Evolutionary conservation across 2,329 filamentous ascomycete genomes (phyloP).

Genomic region (Fusarium sp.): DNA sequence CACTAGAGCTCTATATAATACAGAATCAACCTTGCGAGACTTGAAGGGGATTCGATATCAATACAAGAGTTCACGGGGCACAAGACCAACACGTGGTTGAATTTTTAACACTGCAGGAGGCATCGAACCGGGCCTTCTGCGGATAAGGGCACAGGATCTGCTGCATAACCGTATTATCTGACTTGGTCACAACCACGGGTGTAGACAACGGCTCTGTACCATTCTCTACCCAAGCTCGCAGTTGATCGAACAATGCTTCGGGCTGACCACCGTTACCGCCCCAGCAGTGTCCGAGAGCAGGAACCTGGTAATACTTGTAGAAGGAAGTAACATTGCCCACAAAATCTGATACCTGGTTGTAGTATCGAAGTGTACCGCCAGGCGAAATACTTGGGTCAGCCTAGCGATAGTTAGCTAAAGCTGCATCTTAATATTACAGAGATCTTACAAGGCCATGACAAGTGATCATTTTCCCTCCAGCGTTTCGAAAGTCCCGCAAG

Average conservation of each 20-base stretch:
- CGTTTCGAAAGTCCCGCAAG: slow-evolving; percentile 18
- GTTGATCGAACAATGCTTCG: slow-evolving; percentile 37
- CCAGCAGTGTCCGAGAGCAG: slow-evolving; percentile 50
- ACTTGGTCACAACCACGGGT: not conserved
- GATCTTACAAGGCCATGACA: slow-evolving; percentile 31
- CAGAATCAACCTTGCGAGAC: not conserved
- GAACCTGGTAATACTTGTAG: slow-evolving; percentile 50
- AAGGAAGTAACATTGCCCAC: slow-evolving; percentile 42
- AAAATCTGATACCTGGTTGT: slow-evolving; percentile 37
- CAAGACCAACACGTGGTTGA: not conserved
- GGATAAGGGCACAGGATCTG: not conserved
- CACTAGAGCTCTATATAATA: not conserved
- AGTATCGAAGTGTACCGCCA: slow-evolving; percentile 44
- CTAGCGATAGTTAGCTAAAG: slow-evolving; percentile 12
- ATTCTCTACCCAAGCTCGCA: slow-evolving; percentile 49
- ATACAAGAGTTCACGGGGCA: not conserved
- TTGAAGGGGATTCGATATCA: not conserved
- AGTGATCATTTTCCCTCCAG: slow-evolving; percentile 28
- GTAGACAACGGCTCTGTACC: slow-evolving; percentile 42
- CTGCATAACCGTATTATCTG: not conserved
- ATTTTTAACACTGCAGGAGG: not conserved
- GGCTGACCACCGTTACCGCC: slow-evolving; percentile 44
- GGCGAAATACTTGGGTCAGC: slow-evolving; percentile 35
- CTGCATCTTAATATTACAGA: not conserved
- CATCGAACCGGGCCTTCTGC: not conserved